Evolutionary conservation across 2,329 filamentous ascomycete species (phyloP), one percentile per base, ranked within the genome.

Genomic region (Pseudocercospora cruenta): DNA sequence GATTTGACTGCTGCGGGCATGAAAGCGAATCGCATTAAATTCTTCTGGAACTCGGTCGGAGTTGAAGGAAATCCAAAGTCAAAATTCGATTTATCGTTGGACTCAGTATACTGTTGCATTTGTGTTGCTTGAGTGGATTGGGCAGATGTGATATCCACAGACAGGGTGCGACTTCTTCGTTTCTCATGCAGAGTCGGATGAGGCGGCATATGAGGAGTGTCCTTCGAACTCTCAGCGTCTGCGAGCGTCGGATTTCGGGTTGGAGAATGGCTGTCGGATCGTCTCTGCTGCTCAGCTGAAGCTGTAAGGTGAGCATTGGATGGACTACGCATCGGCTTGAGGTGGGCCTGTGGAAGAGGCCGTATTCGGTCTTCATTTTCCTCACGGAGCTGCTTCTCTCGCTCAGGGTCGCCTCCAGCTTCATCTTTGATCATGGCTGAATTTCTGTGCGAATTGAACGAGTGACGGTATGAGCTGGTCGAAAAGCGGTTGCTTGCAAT

Each of bases 341-440:
- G 68, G 65, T 83, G 82, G 9, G 82, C 82, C 73, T 83, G 88
- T 1, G 93, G 93, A 6, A 97, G 86, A 1, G 92, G 91, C 5
- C 92, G 92, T 73, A 97, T 90, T 62, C 87, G 88, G 75, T 97
- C 94, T 79, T 96, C 90, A 71, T 95, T 90, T 77, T 97, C 93
- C 28, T 86, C 87, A 33, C 92, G 88, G 3, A 96, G 85, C 76
- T 94, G 90, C 61, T 88, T 88, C 77, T 96, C 93, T 51, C 89
- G 86, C n/a, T 93, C 90, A 0, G 85, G 83, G 69, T 97, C 90
- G 19, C 91, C 92, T 67, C 88, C 87, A 0, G 93, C 92, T 80
- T 94, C 93, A 65, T 93, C 89, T 69, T 89, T 86, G 67, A 97
- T 96, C 53, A 94, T 81, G 1, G 91, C 90, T 4, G 92, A 96